Percentiles rank a stretch among this genome's conserved stretches.
Evolutionary conservation across 257 asterid genomes (phyloP).

Genomic region (Mitragyna speciosa): DNA sequence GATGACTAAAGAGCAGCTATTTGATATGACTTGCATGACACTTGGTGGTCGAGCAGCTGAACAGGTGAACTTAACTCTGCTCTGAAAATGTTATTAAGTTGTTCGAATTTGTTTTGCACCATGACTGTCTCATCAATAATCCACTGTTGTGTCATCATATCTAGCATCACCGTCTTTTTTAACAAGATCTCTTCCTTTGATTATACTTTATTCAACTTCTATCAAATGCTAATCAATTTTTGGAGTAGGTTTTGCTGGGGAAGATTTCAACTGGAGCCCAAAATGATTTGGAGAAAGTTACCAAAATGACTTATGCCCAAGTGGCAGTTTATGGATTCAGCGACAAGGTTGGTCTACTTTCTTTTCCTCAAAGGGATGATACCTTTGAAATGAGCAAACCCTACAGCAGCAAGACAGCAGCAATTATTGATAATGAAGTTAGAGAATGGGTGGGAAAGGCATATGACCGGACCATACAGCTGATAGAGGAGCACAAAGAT

Average conservation of each 20-base stretch:
- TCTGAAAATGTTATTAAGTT: not conserved
- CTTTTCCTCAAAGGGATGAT: constrained; percentile 63
- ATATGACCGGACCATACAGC: constrained; percentile 54
- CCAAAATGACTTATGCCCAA: constrained; percentile 84
- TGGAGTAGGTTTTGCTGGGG: constrained; percentile 66
- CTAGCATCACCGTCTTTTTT: not conserved
- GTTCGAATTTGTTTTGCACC: not conserved
- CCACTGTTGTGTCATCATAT: not conserved
- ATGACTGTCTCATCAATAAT: too few species aligned
- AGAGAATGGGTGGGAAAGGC: constrained; percentile 78
- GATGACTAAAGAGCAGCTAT: constrained; percentile 83
- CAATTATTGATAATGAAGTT: constrained; percentile 72
- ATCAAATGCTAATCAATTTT: constrained; percentile 1
- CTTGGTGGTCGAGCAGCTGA: constrained; percentile 97
- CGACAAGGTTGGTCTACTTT: constrained; percentile 80
- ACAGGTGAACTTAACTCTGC: constrained; percentile 51
- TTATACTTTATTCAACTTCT: not conserved
- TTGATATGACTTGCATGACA: constrained; percentile 88
- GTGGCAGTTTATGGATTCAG: constrained; percentile 86
- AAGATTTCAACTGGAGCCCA: constrained; percentile 94
- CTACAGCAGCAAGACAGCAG: constrained; percentile 84
- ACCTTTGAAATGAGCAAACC: constrained; percentile 57
- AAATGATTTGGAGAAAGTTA: constrained; percentile 90
- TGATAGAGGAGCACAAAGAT: constrained; percentile 73
- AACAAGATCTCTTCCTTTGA: not conserved